phyloP scores from a whole-genome alignment of 306 rosid species.

The Quercus bicolor region DNA sequence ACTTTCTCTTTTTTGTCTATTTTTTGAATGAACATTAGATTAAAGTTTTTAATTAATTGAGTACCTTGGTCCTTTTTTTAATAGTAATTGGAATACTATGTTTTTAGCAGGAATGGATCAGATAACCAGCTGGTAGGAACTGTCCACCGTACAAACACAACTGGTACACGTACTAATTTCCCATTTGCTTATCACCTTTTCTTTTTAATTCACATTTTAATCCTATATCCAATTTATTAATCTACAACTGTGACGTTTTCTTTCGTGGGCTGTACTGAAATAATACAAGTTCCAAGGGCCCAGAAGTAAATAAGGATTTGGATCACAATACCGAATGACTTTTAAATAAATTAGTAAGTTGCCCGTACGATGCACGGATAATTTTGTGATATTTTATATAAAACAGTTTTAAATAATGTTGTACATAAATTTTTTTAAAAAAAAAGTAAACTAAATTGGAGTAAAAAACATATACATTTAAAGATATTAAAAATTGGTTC shows the following conservation, averaged over 20 bases:
- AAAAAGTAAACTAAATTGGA: too few relatives aligned
- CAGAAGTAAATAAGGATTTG: not conserved
- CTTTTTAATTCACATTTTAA: not conserved
- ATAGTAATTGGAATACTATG: not conserved
- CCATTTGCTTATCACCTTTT: not conserved
- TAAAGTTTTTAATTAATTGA: not conserved
- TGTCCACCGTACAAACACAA: not conserved
- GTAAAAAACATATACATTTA: too few relatives aligned
- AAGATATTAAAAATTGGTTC: too few relatives aligned
- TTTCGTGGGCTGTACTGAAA: not conserved
- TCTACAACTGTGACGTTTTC: not conserved
- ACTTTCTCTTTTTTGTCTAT: not conserved
- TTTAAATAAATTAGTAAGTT: not conserved
- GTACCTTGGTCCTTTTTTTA: not conserved
- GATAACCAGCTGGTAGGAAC: slow-evolving; percentile 8
- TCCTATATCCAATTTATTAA: not conserved
- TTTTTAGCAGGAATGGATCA: slow-evolving; percentile 4
- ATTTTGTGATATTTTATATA: too few relatives aligned
- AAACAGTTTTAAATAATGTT: too few relatives aligned
- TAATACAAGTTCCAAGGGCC: slow-evolving; percentile 25
- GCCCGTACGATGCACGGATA: too few relatives aligned
- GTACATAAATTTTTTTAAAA: too few relatives aligned
- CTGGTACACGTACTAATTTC: not conserved
- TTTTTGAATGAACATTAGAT: not conserved
- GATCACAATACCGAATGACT: not conserved